phyloP scores from a whole-genome alignment of 2,329 filamentous ascomycete species.

The Hypocreales sp. region DNA sequence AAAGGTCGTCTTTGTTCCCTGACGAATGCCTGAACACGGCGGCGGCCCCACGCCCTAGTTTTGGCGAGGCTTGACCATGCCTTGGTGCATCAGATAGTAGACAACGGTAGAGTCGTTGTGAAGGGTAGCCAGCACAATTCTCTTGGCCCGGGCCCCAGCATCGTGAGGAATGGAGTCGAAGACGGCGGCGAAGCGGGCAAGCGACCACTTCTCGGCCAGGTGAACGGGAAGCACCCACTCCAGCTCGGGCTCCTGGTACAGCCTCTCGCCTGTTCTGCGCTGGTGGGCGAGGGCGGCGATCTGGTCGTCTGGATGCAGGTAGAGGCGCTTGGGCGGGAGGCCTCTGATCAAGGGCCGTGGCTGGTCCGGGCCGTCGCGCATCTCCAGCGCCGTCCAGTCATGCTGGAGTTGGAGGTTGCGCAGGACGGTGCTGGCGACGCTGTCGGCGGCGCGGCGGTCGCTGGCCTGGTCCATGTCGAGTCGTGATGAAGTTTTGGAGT shows the following conservation, averaged over 20 bases:
- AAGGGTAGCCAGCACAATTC: slow-evolving; percentile 57
- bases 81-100: slow-evolving; percentile 75
- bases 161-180: slow-evolving; percentile 46
- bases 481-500: too few relatives aligned
- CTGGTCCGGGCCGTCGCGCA: slow-evolving; percentile 29
- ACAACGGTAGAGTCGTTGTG: slow-evolving; percentile 72
- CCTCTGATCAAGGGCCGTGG: slow-evolving; percentile 54
- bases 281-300: slow-evolving; percentile 52
- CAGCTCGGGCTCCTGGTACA: slow-evolving; percentile 35
- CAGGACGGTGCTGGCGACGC: slow-evolving; percentile 32
- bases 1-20: slow-evolving; percentile 54
- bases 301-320: slow-evolving; percentile 73
- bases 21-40: too few relatives aligned
- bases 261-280: slow-evolving; percentile 26
- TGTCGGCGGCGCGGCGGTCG: slow-evolving; percentile 1
- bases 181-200: slow-evolving; percentile 48
- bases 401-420: slow-evolving; percentile 64
- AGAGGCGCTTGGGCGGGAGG: slow-evolving; percentile 56
- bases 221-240: slow-evolving; percentile 71
- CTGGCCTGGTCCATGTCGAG: too few relatives aligned
- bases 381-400: slow-evolving; percentile 49
- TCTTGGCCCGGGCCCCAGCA: slow-evolving; percentile 39
- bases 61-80: slow-evolving; percentile 73
- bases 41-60: slow-evolving; percentile 40
- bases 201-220: slow-evolving; percentile 55